Evolutionary conservation across 2,329 filamentous ascomycete genomes (phyloP).

Genomic region (Escovopsis sp.): DNA sequence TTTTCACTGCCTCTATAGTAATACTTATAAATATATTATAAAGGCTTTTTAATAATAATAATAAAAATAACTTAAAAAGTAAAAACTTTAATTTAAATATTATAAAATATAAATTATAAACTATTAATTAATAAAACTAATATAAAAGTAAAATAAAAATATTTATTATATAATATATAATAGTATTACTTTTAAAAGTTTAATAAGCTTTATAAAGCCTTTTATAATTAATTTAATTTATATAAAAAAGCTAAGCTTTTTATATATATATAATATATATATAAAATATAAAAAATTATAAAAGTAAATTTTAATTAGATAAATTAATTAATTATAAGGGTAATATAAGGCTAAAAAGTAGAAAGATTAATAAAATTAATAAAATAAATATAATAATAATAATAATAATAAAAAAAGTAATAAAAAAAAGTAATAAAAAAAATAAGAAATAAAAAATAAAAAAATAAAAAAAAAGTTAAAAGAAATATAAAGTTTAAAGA

Average conservation of each 20-base stretch:
- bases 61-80: too few species aligned
- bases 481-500: too few species aligned
- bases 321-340: not conserved
- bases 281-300: not conserved
- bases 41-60: not conserved
- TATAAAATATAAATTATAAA: not conserved
- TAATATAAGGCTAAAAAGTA: not conserved
- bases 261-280: not conserved
- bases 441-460: too few species aligned
- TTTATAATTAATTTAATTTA: not conserved
- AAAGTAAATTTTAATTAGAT: not conserved
- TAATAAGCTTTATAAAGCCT: too few species aligned
- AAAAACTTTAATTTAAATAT: not conserved
- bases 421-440: not conserved
- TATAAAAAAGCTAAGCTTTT: not conserved
- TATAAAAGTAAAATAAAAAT: not conserved
- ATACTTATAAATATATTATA: not conserved
- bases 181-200: too few species aligned
- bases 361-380: not conserved
- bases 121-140: not conserved
- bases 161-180: not conserved
- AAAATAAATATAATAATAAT: not conserved
- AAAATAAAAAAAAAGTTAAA: too few species aligned
- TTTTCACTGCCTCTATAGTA: not conserved
- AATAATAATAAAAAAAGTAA: not conserved